phyloP scores from a whole-genome alignment of 768 basidiomycete genomes.

The Polyporus arcularius region DNA sequence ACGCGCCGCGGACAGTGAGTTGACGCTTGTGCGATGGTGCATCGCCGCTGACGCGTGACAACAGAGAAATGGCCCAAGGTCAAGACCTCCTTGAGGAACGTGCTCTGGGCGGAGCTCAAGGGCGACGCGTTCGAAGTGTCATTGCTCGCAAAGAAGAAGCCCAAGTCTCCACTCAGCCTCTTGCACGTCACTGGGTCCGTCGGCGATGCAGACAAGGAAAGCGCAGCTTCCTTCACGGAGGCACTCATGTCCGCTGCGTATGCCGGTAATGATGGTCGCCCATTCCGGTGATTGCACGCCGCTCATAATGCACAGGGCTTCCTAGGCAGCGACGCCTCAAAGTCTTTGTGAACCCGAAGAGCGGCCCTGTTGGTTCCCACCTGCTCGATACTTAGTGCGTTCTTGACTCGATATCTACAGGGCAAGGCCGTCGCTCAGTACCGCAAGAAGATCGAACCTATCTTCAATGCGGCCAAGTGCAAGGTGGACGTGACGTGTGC shows the following conservation, averaged over 20 bases:
- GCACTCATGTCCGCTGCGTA: conserved; percentile 60
- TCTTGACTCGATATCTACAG: conserved; percentile 37
- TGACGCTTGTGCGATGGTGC: background rate
- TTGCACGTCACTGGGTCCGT: conserved; percentile 46
- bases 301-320: conserved; percentile 39
- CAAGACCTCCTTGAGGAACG: conserved; percentile 46
- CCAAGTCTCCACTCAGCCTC: conserved; percentile 41
- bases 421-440: conserved; percentile 62
- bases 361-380: conserved; percentile 63
- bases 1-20: conserved; percentile 23
- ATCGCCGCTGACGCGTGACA: background rate
- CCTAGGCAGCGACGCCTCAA: conserved; percentile 58
- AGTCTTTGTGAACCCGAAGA: conserved; percentile 77
- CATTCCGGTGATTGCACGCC: background rate
- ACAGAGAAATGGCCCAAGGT: conserved; percentile 27
- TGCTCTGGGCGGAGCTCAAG: conserved; percentile 52
- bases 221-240: conserved; percentile 53
- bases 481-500: conserved; percentile 60
- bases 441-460: conserved; percentile 62
- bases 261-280: conserved; percentile 44
- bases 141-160: conserved; percentile 49
- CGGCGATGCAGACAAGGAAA: conserved; percentile 33
- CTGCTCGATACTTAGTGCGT: background rate
- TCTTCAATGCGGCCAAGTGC: conserved; percentile 69
- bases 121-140: conserved; percentile 46